Evolutionary conservation across 441 rosid genomes (phyloP), one percentile per base, ranked within the genome.

Genomic region (Melastoma candidum): DNA sequence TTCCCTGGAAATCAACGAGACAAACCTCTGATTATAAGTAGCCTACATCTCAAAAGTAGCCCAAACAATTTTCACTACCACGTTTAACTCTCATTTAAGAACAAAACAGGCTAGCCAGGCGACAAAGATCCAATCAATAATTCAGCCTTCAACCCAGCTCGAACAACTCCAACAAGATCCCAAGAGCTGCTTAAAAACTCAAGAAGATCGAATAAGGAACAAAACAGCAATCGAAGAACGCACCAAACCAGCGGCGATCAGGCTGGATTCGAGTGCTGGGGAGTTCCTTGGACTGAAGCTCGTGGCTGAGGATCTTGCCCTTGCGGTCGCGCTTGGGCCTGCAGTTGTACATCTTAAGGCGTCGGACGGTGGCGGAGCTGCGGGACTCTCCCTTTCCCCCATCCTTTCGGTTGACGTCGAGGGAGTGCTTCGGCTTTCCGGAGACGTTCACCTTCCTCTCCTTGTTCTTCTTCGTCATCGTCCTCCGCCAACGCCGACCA

Each of bases 161-260:
- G 36, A 29, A 29, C 36, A 29, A 29, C 3, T 29, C 36, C 36
- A 29, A 36, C 7, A 36, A 36, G 8, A 4, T 36, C 41, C 22
- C 22, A 17, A 36, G 41, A 36, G 8, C 41, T 4, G 8, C 41
- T 36, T 36, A 36, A 36, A 36, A 36, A 17, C 41, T 6, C 41
- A 36, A 36, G 41, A 36, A 36, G 41, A 4, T 36, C 41, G 41
- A 36, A 36, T 36, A 3, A 4, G 41, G 7, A 36, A 11, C 44
- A 44, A 12, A 52, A 45, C 12, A 52, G 46, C 56, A 8, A 32
- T 49, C 41, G 12, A 7, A 26, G 56, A 26, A 65, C 84, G 7
- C 48, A 88, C 98, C 95, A 36, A 93, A 89, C 95, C 90, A 89
- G 51, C 96, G 80, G 51, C 93, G 82, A 63, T 93, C 97, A 0